Evolutionary conservation across 2,329 filamentous ascomycete genomes (phyloP), one percentile per base, ranked within the genome.

Genomic region (Trichoderma afroharzianum): DNA sequence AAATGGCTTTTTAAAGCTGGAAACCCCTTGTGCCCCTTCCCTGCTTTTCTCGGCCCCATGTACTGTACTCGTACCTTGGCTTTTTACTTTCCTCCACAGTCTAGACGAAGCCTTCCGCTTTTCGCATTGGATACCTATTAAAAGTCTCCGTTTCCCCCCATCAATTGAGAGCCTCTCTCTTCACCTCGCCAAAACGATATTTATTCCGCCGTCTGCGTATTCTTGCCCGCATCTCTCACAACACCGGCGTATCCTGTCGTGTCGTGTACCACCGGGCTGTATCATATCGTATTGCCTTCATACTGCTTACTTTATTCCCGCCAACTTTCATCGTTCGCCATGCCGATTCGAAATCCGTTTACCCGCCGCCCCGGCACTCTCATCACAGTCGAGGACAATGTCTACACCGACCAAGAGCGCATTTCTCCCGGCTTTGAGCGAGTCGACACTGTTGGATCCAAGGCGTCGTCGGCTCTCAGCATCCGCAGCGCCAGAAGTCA

Each of bases 271-370:
- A 53, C 33, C 57, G 66, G 11, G 18, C 21, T 55, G 36, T 18
- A 28, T 32, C 24, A 24, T 26, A 33, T 61, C 57, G 43, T 9
- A 33, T 66, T 28, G 63, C 47, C 8, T 36, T 21, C 14, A 43
- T 43, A 43, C 39, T 28, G 61, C 18, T 55, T 55, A 12, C 7
- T 43, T 24, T 6, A 50, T 26, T 47, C 18, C 55, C 43, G 32
- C 36, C 66, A 9, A 11, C 28, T 47, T 36, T 21, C 68, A 8
- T 26, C 43, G 12, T 21, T 55, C 55, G 26, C 26, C 43, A 93
- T 93, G 91, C 87, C 89, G 73, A 92, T 93, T 78, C 90, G 92
- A 75, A 94, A 93, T 80, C 90, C 91, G 33, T 92, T 94, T 79
- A 83, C 87, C 70, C 88, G 88, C 77, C 90, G 88, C 68, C 82